Evolutionary conservation across 345 rosid genomes (phyloP), one percentile per base, ranked within the genome.

Genomic region (Melastoma malabathricum): DNA sequence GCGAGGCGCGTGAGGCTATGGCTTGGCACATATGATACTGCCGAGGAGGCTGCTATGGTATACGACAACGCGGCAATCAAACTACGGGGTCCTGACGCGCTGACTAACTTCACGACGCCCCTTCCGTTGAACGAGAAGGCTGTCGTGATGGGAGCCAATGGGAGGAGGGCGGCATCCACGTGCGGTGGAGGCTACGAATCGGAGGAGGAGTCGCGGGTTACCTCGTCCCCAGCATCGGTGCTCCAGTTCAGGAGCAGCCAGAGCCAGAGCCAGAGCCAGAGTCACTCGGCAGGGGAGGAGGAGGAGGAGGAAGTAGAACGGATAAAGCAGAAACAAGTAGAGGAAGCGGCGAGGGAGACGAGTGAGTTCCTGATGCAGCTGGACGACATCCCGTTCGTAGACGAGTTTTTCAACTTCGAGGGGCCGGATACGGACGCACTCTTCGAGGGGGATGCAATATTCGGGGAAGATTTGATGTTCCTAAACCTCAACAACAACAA

Each of bases 31-130:
- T 92, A 73, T 18, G 73, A 82, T 25, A 92, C 98, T 1, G 96
- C 98, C 1, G 98, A 92, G 58, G 98, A 92, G 67, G 98, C 98
- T 0, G 98, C 98, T 7, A 75, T 77, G 59, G 96, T 84, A 10
- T 92, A 92, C n/a, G 98, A 92, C 52, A 84, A 82, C 65, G 96
- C 96, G 0, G 98, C 98, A 0, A 82, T 92, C 51, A 77, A 76
- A 56, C 82, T 92, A 10, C 84, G 98, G 14, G 98, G 98, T 29
- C 85, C 93, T 0, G 87, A 84, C 50, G 98, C 98, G 41, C 61
- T 76, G 44, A 87, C 96, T 2, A 92, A 92, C 58, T 92, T 92
- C 64, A 62, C 65, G 0, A 68, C 70, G 2, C 85, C 85, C 0
- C 5, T 10, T 29, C 83, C 71, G 4, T 39, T 44, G 14, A 64